These are phyloP conservation scores for Fusarium anthophilum DNA, from an alignment of 2,329 filamentous ascomycete genomes.

Conservation along the genomic window DNA sequence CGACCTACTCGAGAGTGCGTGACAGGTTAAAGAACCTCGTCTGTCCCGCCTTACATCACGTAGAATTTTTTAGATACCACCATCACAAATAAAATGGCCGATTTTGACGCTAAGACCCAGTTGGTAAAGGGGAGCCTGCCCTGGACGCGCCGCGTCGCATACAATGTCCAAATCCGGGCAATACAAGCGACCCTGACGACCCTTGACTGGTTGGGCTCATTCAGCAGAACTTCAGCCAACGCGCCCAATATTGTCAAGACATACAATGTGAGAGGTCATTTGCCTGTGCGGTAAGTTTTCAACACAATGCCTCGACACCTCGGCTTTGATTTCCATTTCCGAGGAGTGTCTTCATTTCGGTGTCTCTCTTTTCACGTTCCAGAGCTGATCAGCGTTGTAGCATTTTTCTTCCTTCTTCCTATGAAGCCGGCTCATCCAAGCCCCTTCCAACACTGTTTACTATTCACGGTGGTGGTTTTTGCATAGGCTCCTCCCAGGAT, in stretches of 20 bases:
- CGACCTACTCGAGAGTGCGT: background rate
- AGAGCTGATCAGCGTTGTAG: background rate
- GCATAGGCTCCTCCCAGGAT: background rate
- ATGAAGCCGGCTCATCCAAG: background rate
- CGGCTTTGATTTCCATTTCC: no score
- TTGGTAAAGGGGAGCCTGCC: background rate
- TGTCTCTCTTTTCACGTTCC: background rate
- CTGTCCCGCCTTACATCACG: background rate
- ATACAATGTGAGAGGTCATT: background rate
- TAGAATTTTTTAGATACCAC: background rate
- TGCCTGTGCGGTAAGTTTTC: background rate
- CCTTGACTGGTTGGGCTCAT: background rate
- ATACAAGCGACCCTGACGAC: background rate
- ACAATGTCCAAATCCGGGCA: background rate
- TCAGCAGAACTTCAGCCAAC: background rate
- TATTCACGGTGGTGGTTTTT: background rate
- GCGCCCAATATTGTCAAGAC: background rate
- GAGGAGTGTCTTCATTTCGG: background rate
- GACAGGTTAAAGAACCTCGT: background rate
- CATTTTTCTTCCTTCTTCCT: background rate
- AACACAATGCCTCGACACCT: background rate
- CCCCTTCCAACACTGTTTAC: background rate
- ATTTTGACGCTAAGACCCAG: background rate
- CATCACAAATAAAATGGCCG: background rate
- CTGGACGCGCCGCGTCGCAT: background rate